These are phyloP conservation scores for Sisymbrium irio DNA, from an alignment of 345 rosid genomes.

Conservation along the genomic window DNA sequence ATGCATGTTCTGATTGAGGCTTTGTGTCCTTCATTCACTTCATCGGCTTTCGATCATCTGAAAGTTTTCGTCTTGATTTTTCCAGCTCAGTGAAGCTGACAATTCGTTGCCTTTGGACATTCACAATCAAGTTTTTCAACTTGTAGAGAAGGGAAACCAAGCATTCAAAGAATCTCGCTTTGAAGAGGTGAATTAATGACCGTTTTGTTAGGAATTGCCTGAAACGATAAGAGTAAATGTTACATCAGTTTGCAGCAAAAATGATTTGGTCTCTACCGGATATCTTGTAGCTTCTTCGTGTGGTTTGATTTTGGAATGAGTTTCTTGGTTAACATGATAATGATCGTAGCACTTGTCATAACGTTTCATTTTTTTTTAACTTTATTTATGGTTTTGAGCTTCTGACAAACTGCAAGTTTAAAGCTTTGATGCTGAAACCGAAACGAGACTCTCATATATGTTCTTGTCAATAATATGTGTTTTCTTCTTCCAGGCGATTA, in stretches of 20 bases:
- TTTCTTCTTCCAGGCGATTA: constrained; percentile 59
- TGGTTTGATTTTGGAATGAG: too few species aligned
- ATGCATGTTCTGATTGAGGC: constrained; percentile 15
- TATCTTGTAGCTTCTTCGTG: too few species aligned
- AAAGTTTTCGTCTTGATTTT: background rate
- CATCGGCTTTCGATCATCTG: too few species aligned
- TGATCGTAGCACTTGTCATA: background rate
- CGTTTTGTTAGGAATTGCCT: background rate
- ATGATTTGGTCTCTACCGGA: background rate
- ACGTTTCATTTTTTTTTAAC: background rate
- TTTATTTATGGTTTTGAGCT: background rate
- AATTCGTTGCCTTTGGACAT: constrained; percentile 59
- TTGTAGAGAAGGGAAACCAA: constrained; percentile 62
- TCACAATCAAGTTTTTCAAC: constrained; percentile 57
- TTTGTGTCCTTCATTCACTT: too few species aligned
- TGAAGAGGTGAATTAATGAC: constrained; percentile 86
- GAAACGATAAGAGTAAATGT: background rate
- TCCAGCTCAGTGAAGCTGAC: constrained; percentile 71
- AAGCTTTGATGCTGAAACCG: constrained; percentile 11
- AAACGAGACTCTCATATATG: background rate
- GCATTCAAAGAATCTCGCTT: constrained; percentile 62
- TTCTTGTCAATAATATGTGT: background rate
- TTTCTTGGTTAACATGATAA: background rate
- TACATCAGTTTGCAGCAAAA: background rate
- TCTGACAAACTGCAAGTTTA: background rate